A percentile compares a stretch with the other conserved stretches of the same genome.
phyloP scores from a whole-genome alignment of 495 filamentous ascomycete species.

The Penicillium coprophilum region DNA sequence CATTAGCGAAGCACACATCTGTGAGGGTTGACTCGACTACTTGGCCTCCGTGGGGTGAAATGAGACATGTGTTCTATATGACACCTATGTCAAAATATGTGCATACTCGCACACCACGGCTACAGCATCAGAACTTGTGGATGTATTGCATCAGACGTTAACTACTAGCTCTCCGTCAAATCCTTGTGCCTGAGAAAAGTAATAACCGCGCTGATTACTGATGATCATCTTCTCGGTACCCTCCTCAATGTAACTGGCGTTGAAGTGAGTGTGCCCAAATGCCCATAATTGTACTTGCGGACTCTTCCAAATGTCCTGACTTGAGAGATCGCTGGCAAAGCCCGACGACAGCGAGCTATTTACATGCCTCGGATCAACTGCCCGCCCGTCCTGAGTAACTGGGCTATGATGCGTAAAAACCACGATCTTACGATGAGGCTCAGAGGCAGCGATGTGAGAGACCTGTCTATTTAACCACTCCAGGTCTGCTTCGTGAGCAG shows the following conservation, averaged over 20 bases:
- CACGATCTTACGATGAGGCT: slow-evolving; percentile 40
- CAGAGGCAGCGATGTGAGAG: slow-evolving; percentile 28
- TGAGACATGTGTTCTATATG: no score
- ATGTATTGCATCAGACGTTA: background rate
- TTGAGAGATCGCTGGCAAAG: slow-evolving; percentile 50
- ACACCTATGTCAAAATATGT: no score
- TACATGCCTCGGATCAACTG: slow-evolving; percentile 42
- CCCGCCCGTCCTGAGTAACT: slow-evolving; percentile 28
- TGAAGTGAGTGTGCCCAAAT: slow-evolving; percentile 59
- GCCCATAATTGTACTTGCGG: slow-evolving; percentile 51
- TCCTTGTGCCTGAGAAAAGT: slow-evolving; percentile 30
- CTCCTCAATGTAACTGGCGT: slow-evolving; percentile 41
- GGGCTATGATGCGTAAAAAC: slow-evolving; percentile 58
- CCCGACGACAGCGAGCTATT: slow-evolving; percentile 38
- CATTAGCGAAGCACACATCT: no score
- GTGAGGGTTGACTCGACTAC: no score
- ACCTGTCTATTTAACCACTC: slow-evolving; percentile 54
- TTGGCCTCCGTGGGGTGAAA: no score
- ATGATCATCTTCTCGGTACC: slow-evolving; percentile 32
- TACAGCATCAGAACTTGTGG: no score
- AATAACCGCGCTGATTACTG: slow-evolving; percentile 42
- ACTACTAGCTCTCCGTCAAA: slow-evolving; percentile 33
- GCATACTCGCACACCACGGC: no score
- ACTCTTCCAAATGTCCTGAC: slow-evolving; percentile 47
- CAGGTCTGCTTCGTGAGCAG: slow-evolving; percentile 42